Evolutionary conservation across 306 rosid species (phyloP).

Genomic region (Cyamopsis tetragonoloba): DNA sequence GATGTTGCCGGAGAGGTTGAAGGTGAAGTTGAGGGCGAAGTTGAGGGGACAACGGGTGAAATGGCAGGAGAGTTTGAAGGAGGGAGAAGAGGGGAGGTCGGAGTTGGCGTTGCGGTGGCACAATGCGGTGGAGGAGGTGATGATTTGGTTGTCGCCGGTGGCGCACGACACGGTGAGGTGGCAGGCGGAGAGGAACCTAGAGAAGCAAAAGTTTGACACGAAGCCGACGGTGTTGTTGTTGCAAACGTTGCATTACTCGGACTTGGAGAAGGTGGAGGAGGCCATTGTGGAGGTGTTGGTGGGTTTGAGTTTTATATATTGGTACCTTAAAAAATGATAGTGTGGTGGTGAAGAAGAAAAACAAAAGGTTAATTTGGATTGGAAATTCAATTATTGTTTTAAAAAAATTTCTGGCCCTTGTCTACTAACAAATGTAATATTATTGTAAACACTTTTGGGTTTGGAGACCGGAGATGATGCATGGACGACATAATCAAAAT

Average conservation of each 20-base stretch:
- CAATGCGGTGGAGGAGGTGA: conserved; percentile 43
- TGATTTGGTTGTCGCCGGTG: conserved; percentile 59
- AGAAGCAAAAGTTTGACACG: conserved; percentile 39
- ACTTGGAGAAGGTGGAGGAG: conserved; percentile 71
- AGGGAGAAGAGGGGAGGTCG: background rate
- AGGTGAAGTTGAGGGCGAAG: conserved; percentile 32
- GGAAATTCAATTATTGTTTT: background rate
- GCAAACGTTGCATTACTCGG: conserved; percentile 71
- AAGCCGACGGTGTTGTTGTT: conserved; percentile 44
- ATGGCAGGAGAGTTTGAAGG: conserved; percentile 17
- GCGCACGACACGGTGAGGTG: conserved; percentile 61
- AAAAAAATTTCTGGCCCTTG: background rate
- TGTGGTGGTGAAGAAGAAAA: background rate
- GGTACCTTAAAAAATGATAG: conserved; percentile 35
- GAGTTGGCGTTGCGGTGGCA: conserved; percentile 37
- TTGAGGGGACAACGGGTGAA: conserved; percentile 26
- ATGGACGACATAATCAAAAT: too few relatives aligned
- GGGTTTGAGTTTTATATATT: conserved; percentile 54
- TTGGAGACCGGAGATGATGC: too few relatives aligned
- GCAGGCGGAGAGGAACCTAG: conserved; percentile 60
- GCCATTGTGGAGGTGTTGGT: conserved; percentile 59
- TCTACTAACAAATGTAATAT: too few relatives aligned
- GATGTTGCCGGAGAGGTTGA: conserved; percentile 57
- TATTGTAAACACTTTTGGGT: too few relatives aligned
- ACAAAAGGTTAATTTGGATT: too few relatives aligned